Evolutionary conservation across 257 asterid genomes (phyloP), one percentile per base, ranked within the genome.

Genomic region (Solanum pinnatisectum): DNA sequence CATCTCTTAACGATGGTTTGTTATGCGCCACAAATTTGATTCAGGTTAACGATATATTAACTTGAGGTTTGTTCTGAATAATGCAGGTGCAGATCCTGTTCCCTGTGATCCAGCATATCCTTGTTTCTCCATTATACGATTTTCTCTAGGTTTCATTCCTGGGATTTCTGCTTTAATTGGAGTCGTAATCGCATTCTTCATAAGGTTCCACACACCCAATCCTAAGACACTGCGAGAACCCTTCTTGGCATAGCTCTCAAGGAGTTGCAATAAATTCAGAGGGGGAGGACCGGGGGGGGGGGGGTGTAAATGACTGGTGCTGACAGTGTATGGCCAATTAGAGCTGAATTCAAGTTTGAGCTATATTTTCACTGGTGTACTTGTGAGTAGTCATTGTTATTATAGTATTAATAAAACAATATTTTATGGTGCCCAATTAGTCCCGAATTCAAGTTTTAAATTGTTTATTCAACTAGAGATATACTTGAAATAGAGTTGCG

Each of bases 101-200:
- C 39, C 87, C 15, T 85, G 87, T 37, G 59, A 85, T 40, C 82
- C 81, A 85, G 36, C 79, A n/a, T 73, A 86, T 39, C 82, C 88
- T 39, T 86, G 88, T 70, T 68, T 70, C 83, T 70, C 88, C 13
- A 36, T 86, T 46, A 70, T 83, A 14, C 83, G 83, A 40, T 85
- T 85, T 70, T 85, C 88, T 20, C 63, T 85, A 25, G 49, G 88
- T 33, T 85, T 85, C 88, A 70, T 85, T 74, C 88, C 88, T 35
- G 88, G 83, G 63, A 68, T 85, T 67, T 73, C 88, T 10, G 68
- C 83, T 35, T 56, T 85, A 18, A 18, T 85, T 40, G 88, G 88
- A 23, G 83, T 70, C 18, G 27, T 85, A 85, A 68, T 85, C 40
- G 39, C 88, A 10, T 70, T 70, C 83, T 67, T 52, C 83, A 70